Percentiles rank a stretch among this genome's conserved stretches.
phyloP scores from a whole-genome alignment of 345 rosid genomes.

The Atalantia buxifolia region DNA sequence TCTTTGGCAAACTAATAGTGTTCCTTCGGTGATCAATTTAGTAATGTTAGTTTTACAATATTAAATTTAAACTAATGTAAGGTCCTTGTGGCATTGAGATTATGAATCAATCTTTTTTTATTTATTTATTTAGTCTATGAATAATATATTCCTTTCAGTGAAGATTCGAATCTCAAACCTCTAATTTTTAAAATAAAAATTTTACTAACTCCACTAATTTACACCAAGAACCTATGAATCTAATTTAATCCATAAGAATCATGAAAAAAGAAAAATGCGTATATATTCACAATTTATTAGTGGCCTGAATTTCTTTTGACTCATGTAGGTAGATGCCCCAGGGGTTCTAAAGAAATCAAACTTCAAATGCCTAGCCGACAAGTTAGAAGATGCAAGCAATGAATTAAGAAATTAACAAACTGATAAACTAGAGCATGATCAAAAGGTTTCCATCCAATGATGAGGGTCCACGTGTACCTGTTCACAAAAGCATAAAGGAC shows the following conservation, averaged over 20 bases:
- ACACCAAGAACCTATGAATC: neutral
- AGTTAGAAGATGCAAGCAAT: neutral
- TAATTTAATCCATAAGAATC: neutral
- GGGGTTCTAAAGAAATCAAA: too few species aligned
- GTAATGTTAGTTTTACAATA: too few species aligned
- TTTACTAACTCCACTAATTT: too few species aligned
- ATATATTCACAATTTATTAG: neutral
- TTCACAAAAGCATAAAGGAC: constrained; percentile 6
- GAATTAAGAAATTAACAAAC: neutral
- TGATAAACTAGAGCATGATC: neutral
- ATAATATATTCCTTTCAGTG: too few species aligned
- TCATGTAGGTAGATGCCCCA: neutral
- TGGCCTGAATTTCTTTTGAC: neutral
- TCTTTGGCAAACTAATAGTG: too few species aligned
- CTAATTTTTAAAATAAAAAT: too few species aligned
- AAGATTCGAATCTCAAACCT: too few species aligned
- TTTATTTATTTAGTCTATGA: too few species aligned
- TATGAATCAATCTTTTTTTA: too few species aligned
- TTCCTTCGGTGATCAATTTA: too few species aligned
- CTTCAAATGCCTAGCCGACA: neutral
- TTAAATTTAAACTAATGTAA: too few species aligned
- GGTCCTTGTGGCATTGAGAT: too few species aligned
- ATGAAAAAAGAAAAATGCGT: neutral
- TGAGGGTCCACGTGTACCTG: constrained; percentile 16
- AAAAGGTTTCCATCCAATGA: constrained; percentile 14